Evolutionary conservation across 1,284 basidiomycete species (phyloP).

Genomic region (Tremellales sp.): DNA sequence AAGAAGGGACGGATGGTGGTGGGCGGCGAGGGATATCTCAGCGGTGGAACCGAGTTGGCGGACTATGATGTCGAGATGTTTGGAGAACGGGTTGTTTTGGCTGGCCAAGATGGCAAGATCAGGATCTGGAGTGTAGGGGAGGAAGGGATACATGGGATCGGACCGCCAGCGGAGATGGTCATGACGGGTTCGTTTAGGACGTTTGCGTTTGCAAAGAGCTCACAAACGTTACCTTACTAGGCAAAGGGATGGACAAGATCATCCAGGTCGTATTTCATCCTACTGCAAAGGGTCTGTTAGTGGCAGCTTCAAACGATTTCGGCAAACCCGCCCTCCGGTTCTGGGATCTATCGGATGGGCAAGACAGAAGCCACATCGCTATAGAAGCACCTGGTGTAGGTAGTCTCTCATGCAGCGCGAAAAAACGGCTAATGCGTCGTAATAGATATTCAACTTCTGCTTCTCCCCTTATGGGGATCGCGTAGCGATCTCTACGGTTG

Average conservation of each 20-base stretch:
- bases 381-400: constrained; percentile 27
- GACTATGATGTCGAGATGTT: constrained; percentile 49
- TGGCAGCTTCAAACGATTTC: constrained; percentile 47
- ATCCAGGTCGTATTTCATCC: constrained; percentile 47
- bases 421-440: not conserved
- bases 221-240: constrained; percentile 14
- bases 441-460: constrained; percentile 33
- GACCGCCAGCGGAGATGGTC: constrained; percentile 31
- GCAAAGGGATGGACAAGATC: constrained; percentile 46
- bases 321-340: constrained; percentile 41
- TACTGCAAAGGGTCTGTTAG: constrained; percentile 44
- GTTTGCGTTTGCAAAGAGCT: not conserved
- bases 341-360: constrained; percentile 36
- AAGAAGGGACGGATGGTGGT: constrained; percentile 46
- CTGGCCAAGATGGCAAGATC: constrained; percentile 48
- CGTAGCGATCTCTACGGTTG: constrained; percentile 50
- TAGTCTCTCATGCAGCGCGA: not conserved
- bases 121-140: constrained; percentile 42
- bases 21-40: constrained; percentile 43
- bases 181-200: constrained; percentile 25
- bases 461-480: constrained; percentile 44
- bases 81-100: constrained; percentile 39
- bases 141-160: constrained; percentile 33
- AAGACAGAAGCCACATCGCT: constrained; percentile 16
- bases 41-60: constrained; percentile 44